Evolutionary conservation across 2,329 filamentous ascomycete genomes (phyloP), one percentile per base, ranked within the genome.

Genomic region (Penicillium aurantiogriseum): DNA sequence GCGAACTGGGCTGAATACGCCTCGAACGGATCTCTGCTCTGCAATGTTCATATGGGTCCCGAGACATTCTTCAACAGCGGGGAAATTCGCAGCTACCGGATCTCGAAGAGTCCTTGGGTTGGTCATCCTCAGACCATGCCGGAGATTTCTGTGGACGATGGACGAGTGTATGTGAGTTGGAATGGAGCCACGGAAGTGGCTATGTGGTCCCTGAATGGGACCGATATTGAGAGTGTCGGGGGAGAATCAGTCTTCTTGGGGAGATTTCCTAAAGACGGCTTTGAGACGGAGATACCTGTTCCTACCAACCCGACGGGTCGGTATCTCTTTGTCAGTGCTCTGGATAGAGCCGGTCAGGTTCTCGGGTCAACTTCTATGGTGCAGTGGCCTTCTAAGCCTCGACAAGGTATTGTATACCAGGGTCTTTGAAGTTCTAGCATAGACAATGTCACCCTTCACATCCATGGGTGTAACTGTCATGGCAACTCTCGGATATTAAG

Each of bases 91-190:
- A 33, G 31, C 31, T 33, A 33, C 5, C 31, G 31, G 31, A 33
- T 33, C 11, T 33, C 31, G 31, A 33, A 33, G 31, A 33, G 31
- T 33, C 5, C 11, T 5, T 33, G 31, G 31, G 31, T 33, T 33
- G 31, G 31, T 33, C 31, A 33, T 6, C 31, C 31, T 33, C 31
- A 33, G 31, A 15, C 31, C 31, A 33, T 33, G 4, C 66, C 67
- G 4, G 56, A 57, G 1, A 62, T 60, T 10, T 61, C 53, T 4
- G 56, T 75, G 70, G 48, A 71, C 55, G 59, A 63, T 9, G 60
- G 67, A 5, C 58, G 62, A 1, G 62, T 78, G 5, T 77, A 76
- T 47, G 75, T 76, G 2, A 77, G 75, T 61, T 80, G 78, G 79
- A 80, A 80, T 45, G 78, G 78, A 0, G 31, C 31, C 31, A 33